Evolutionary conservation across 371 early-diverging fungal species (phyloP).

Genomic region (Dichotomocladium elegans): DNA sequence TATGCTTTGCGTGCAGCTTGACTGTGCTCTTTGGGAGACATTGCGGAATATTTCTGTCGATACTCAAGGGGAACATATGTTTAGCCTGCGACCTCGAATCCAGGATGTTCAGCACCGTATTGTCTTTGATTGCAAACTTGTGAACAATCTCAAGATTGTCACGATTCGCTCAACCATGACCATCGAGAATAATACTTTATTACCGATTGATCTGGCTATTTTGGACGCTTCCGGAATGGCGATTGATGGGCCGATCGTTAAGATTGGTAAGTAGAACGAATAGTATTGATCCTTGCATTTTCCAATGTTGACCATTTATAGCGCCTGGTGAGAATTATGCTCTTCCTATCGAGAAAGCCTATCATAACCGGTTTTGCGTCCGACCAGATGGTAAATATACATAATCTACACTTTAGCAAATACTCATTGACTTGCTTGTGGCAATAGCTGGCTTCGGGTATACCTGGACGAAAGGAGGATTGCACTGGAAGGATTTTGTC

Average conservation of each 20-base stretch:
- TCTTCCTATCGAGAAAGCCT: slow-evolving; percentile 84
- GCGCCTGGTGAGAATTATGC: slow-evolving; percentile 81
- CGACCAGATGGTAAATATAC: slow-evolving; percentile 69
- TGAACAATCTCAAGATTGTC: slow-evolving; percentile 87
- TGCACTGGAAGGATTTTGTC: slow-evolving; percentile 70
- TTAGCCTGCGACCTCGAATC: slow-evolving; percentile 75
- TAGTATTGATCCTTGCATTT: background rate
- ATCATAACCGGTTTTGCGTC: slow-evolving; percentile 71
- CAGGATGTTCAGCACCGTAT: slow-evolving; percentile 78
- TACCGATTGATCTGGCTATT: slow-evolving; percentile 79
- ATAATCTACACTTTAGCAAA: background rate
- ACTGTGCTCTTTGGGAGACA: slow-evolving; percentile 88
- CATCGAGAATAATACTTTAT: slow-evolving; percentile 75
- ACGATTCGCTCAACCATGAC: slow-evolving; percentile 85
- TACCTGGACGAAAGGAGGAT: slow-evolving; percentile 62
- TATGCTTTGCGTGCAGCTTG: slow-evolving; percentile 79
- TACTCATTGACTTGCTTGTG: too few relatives aligned
- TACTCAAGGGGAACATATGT: slow-evolving; percentile 76
- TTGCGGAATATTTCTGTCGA: slow-evolving; percentile 86
- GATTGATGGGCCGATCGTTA: slow-evolving; percentile 39
- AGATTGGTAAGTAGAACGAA: slow-evolving; percentile 52
- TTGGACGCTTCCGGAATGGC: slow-evolving; percentile 60
- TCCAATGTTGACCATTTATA: slow-evolving; percentile 12
- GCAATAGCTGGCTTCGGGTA: slow-evolving; percentile 70
- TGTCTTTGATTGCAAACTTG: slow-evolving; percentile 82